A percentile compares a stretch with the other conserved stretches of the same genome.
phyloP scores from a whole-genome alignment of 2,329 filamentous ascomycete genomes.

The Hypoxylon sp. region DNA sequence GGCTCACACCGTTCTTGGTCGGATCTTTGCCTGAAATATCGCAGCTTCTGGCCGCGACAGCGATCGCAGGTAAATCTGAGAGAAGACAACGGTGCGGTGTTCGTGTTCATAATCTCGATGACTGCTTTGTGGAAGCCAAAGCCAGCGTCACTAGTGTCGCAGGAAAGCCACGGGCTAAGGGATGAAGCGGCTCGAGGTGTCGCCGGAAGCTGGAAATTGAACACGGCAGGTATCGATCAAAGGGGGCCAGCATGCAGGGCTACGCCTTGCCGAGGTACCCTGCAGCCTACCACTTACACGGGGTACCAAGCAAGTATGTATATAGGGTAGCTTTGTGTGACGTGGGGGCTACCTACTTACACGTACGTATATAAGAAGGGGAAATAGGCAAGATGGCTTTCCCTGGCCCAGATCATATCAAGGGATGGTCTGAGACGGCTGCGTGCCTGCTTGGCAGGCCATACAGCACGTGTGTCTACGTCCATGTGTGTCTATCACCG shows the following conservation, averaged over 20 bases:
- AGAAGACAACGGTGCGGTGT: neutral
- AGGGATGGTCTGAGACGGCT: too few relatives aligned
- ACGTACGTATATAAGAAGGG: too few relatives aligned
- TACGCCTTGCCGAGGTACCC: too few relatives aligned
- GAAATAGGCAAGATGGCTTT: too few relatives aligned
- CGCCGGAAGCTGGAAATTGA: neutral
- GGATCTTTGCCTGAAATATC: neutral
- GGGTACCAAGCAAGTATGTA: too few relatives aligned
- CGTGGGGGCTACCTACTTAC: neutral
- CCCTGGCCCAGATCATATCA: too few relatives aligned
- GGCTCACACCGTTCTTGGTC: neutral
- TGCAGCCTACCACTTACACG: too few relatives aligned
- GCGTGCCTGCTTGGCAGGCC: too few relatives aligned
- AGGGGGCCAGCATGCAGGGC: neutral
- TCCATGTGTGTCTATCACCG: too few relatives aligned
- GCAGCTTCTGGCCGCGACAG: neutral
- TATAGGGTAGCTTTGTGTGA: neutral
- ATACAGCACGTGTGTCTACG: too few relatives aligned
- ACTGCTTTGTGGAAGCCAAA: neutral
- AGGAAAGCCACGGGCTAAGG: neutral
- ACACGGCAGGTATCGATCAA: neutral
- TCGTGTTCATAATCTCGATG: neutral
- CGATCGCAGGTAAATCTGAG: neutral
- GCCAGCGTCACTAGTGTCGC: too few relatives aligned
- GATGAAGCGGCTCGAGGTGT: neutral